Evolutionary conservation across 1,284 basidiomycete species (phyloP).

Genomic region (Cryptococcus sp.): DNA sequence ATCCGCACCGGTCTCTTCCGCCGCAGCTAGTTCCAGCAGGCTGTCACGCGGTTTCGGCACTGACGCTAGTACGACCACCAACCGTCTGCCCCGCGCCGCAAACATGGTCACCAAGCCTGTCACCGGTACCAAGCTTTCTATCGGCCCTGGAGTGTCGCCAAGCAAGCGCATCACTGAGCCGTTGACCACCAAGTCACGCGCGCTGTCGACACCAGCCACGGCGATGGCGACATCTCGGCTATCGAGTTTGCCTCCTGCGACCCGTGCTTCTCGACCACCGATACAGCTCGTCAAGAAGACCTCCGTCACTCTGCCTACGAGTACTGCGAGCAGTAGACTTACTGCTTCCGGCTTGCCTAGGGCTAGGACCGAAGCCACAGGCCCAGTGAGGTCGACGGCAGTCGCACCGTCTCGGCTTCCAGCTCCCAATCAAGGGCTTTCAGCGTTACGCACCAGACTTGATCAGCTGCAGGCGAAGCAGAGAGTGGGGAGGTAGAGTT

Average conservation of each 20-base stretch:
- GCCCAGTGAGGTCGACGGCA: too few species aligned
- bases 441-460: conserved; percentile 26
- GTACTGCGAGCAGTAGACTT: too few species aligned
- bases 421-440: conserved; percentile 13
- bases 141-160: neutral
- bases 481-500: neutral
- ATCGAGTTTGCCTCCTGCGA: too few species aligned
- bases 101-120: neutral
- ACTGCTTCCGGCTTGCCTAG: too few species aligned
- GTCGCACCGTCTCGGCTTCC: conserved; percentile 6
- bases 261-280: too few species aligned
- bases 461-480: conserved; percentile 32
- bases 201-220: conserved; percentile 18
- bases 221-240: too few species aligned
- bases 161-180: too few species aligned
- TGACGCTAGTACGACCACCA: conserved; percentile 11
- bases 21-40: conserved; percentile 2
- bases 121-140: neutral
- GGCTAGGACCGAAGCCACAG: too few species aligned
- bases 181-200: conserved; percentile 14
- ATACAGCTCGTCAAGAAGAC: too few species aligned
- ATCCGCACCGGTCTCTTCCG: conserved; percentile 9
- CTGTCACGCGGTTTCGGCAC: conserved; percentile 18
- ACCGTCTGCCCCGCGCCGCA: neutral
- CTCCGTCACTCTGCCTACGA: too few species aligned